Percentiles rank a stretch among this genome's conserved stretches.
phyloP scores from a whole-genome alignment of 2,329 filamentous ascomycete species.

The Colletotrichum sp. region DNA sequence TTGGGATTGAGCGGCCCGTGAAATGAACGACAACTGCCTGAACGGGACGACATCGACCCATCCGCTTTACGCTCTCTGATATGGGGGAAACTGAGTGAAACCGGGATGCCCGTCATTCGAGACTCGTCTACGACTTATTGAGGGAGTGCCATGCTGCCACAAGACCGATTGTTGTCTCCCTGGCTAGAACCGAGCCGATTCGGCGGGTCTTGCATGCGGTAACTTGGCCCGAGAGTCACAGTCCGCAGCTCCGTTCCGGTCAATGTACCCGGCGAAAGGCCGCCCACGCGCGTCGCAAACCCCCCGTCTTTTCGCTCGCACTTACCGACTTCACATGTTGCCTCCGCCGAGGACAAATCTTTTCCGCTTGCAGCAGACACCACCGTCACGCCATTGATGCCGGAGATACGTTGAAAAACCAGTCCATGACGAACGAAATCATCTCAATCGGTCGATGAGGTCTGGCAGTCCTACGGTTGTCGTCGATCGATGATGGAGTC shows the following conservation, averaged over 20 bases:
- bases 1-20: constrained; percentile 5
- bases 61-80: not conserved
- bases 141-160: not conserved
- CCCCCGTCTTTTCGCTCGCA: not conserved
- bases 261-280: not conserved
- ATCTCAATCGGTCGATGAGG: not conserved
- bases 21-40: not conserved
- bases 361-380: not conserved
- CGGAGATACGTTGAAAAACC: not conserved
- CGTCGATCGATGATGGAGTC: not conserved
- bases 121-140: not conserved
- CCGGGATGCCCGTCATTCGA: not conserved
- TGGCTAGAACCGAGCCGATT: not conserved
- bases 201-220: constrained; percentile 10
- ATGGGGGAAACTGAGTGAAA: not conserved
- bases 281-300: not conserved
- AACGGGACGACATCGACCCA: not conserved
- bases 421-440: not conserved
- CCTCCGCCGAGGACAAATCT: not conserved
- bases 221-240: constrained; percentile 15
- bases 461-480: not conserved
- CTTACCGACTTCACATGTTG: not conserved
- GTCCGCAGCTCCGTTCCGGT: constrained; percentile 14
- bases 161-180: not conserved
- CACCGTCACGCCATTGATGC: not conserved